phyloP scores from a whole-genome alignment of 1,284 basidiomycete genomes.

The Sanghuangporus weigelae region DNA sequence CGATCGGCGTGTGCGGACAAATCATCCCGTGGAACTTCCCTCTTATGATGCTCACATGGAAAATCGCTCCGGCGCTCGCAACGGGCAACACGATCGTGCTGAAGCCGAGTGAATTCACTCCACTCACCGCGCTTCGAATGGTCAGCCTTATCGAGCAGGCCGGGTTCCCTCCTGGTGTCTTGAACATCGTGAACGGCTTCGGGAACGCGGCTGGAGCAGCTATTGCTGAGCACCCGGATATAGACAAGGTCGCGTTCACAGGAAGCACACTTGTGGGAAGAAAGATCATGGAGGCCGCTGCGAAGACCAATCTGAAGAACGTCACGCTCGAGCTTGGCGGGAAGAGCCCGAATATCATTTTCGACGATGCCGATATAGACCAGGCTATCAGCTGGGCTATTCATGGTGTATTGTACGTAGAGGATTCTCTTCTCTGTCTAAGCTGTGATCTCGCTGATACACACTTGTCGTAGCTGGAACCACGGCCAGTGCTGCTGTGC shows the following conservation, averaged over 20 bases:
- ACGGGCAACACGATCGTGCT: slow-evolving; percentile 80
- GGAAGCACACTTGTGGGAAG: slow-evolving; percentile 79
- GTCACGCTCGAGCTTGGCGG: slow-evolving; percentile 93
- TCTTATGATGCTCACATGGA: slow-evolving; percentile 66
- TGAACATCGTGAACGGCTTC: slow-evolving; percentile 68
- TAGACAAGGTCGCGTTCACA: slow-evolving; percentile 74
- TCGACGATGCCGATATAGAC: slow-evolving; percentile 70
- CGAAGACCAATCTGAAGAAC: slow-evolving; percentile 82
- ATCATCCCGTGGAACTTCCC: slow-evolving; percentile 80
- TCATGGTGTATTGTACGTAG: slow-evolving; percentile 69
- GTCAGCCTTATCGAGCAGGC: slow-evolving; percentile 44
- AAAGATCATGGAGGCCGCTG: slow-evolving; percentile 79
- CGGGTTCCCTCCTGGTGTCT: slow-evolving; percentile 65
- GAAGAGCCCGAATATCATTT: slow-evolving; percentile 81
- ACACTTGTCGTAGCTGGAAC: slow-evolving; percentile 51
- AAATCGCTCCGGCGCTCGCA: slow-evolving; percentile 81
- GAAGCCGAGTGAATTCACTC: slow-evolving; percentile 91
- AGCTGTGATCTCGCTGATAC: neutral
- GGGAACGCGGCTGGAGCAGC: slow-evolving; percentile 64
- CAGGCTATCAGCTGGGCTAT: slow-evolving; percentile 79
- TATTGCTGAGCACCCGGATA: slow-evolving; percentile 56
- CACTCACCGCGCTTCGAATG: slow-evolving; percentile 70
- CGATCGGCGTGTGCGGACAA: slow-evolving; percentile 84
- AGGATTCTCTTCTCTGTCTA: neutral
- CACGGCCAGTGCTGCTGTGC: slow-evolving; percentile 85